phyloP scores from a whole-genome alignment of 2,329 filamentous ascomycete species.

The Xylaria polymorpha region DNA sequence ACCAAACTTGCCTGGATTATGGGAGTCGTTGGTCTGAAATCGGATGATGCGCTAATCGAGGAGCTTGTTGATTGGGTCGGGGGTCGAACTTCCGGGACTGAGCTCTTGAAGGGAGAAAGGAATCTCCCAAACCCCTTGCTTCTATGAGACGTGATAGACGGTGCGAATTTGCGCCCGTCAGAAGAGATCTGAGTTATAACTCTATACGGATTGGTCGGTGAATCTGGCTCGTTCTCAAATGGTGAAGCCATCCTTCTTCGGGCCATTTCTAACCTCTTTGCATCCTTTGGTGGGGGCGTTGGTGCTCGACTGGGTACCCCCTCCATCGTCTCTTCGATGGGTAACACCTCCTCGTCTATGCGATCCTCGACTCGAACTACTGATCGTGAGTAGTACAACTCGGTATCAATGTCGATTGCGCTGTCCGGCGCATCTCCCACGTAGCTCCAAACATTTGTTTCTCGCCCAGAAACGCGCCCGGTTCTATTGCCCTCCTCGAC shows the following conservation, averaged over 20 bases:
- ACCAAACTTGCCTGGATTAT: conserved; percentile 49
- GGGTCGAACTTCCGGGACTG: conserved; percentile 43
- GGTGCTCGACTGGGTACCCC: conserved; percentile 47
- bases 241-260: conserved; percentile 46
- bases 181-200: conserved; percentile 47
- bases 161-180: conserved; percentile 18
- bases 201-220: conserved; percentile 39
- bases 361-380: conserved; percentile 36
- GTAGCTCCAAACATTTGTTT: conserved; percentile 49
- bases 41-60: conserved; percentile 23
- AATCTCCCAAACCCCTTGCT: conserved; percentile 42
- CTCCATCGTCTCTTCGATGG: conserved; percentile 41
- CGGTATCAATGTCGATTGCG: conserved; percentile 54
- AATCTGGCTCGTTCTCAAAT: conserved; percentile 39
- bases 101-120: conserved; percentile 45
- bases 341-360: conserved; percentile 35
- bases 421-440: conserved; percentile 55
- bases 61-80: conserved; percentile 45
- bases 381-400: conserved; percentile 37
- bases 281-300: conserved; percentile 50
- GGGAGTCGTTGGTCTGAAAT: conserved; percentile 43
- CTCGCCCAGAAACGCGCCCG: conserved; percentile 48
- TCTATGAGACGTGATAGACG: conserved; percentile 32
- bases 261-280: conserved; percentile 46
- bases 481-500: conserved; percentile 24